A percentile compares a stretch with the other conserved stretches of the same genome.
phyloP scores from a whole-genome alignment of 2,329 filamentous ascomycete species.

The Pseudogymnoascus sp. region DNA sequence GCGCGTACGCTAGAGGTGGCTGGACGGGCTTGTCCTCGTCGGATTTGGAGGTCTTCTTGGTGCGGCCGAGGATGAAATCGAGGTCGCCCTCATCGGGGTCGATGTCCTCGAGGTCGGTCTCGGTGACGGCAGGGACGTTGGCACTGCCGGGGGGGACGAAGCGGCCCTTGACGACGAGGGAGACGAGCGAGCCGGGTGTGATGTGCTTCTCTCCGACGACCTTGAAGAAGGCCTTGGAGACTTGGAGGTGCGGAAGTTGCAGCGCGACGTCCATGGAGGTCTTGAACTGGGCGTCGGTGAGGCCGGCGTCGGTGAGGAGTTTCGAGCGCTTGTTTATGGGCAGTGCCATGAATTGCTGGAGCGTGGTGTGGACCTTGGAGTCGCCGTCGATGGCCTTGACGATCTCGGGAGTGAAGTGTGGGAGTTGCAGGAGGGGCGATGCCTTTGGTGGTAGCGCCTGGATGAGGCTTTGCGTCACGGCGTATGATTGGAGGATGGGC shows the following conservation, averaged over 20 bases:
- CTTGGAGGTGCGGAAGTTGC: conserved; percentile 73
- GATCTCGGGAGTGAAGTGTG: conserved; percentile 66
- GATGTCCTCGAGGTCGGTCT: conserved; percentile 76
- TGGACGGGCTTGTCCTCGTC: conserved; percentile 54
- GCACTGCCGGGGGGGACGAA: conserved; percentile 80
- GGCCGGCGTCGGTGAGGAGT: conserved; percentile 59
- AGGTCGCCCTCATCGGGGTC: conserved; percentile 91
- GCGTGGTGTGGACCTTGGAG: conserved; percentile 62
- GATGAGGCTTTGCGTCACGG: conserved; percentile 75
- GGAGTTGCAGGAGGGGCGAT: conserved; percentile 86
- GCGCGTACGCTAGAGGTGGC: conserved; percentile 81
- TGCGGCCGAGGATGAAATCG: conserved; percentile 70
- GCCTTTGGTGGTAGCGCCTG: conserved; percentile 78
- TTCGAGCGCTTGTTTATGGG: conserved; percentile 65
- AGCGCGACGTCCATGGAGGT: conserved; percentile 67
- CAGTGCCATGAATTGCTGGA: conserved; percentile 84
- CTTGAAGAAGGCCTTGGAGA: conserved; percentile 97
- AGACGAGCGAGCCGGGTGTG: conserved; percentile 85
- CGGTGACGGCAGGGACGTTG: conserved; percentile 64
- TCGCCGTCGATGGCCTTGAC: conserved; percentile 64
- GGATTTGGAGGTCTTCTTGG: conserved; percentile 56
- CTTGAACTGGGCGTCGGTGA: conserved; percentile 70
- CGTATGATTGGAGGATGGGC: conserved; percentile 75
- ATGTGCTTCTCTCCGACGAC: conserved; percentile 90
- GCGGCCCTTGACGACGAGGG: conserved; percentile 89